phyloP scores from a whole-genome alignment of 2,329 filamentous ascomycete species.

The Elsinoe necatrix region DNA sequence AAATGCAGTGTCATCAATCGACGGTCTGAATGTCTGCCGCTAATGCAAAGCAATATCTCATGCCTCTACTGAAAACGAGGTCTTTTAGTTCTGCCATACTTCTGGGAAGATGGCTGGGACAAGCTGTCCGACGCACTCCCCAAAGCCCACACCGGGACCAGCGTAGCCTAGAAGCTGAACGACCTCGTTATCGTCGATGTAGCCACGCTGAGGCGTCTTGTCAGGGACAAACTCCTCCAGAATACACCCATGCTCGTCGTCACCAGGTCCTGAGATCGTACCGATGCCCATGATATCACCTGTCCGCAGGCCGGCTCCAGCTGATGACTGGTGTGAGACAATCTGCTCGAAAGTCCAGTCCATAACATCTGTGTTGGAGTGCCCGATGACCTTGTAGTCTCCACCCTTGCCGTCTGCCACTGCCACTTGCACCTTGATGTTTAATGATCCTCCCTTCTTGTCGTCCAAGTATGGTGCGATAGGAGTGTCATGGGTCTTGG shows the following conservation, averaged over 20 bases:
- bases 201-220: constrained; percentile 29
- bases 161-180: constrained; percentile 32
- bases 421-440: constrained; percentile 27
- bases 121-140: constrained; percentile 33
- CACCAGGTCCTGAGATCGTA: constrained; percentile 35
- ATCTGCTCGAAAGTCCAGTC: constrained; percentile 42
- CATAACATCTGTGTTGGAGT: constrained; percentile 31
- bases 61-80: neutral
- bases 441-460: constrained; percentile 22
- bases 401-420: constrained; percentile 19
- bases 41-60: constrained; percentile 6
- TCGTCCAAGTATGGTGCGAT: constrained; percentile 24
- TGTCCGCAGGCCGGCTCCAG: constrained; percentile 35
- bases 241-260: constrained; percentile 35
- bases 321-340: constrained; percentile 36
- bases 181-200: constrained; percentile 36
- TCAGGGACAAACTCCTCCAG: constrained; percentile 36
- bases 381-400: constrained; percentile 21
- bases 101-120: constrained; percentile 22
- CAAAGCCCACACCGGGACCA: constrained; percentile 34
- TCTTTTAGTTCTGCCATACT: constrained; percentile 15
- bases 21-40: neutral
- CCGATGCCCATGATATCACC: constrained; percentile 40
- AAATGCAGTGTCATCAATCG: neutral
- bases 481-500: constrained; percentile 22